Base-by-base conservation (phyloP, 306 rosid genomes). In the Aeschynomene evenia region DNA sequence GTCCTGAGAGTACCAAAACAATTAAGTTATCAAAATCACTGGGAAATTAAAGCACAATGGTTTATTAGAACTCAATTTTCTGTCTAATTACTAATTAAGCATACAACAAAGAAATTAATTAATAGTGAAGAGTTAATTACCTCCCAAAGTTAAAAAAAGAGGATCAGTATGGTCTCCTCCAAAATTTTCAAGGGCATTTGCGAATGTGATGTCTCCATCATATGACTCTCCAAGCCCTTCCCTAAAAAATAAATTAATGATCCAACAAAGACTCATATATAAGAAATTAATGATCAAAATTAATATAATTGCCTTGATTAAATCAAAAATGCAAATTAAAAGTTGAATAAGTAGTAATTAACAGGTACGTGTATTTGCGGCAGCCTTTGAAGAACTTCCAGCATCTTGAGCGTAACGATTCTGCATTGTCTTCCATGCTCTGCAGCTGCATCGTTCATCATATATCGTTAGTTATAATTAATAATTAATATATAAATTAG, bases 91-190 rank as follows among this genome's bases (percentile, higher is more conserved):
- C 26, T 22, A 67, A 67, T 48, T 68, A 67, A 58, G 64, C 59
- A 63, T 45, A 21, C 0, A 24, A 57, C 34, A 56, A 28, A 22
- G 22, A 15, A 3, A 15, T 48, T n/a, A 1, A 65, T 58, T 31
- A 28, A 80, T 34, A n/a, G n/a, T n/a, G n/a, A 37, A 37, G 48
- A 34, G 72, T 60, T 3, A 28, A 4, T 4, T 78, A 88, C 99
- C 99, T 81, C 97, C 99, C 85, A 94, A 83, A 80, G 96, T 95
- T 70, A 91, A 92, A 66, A 92, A 91, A 12, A 88, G 80, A 73
- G 99, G 99, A 81, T 91, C 99, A 81, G 63, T 84, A 55, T 87
- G 97, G 49, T 96, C 97, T 52, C 99, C 99, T 13, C 95, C 99
- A 87, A 94, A 94, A 72, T 29, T 78, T 85, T 94, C 99, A 65